phyloP scores from a whole-genome alignment of 257 asterid genomes.

The Ballota nigra region DNA sequence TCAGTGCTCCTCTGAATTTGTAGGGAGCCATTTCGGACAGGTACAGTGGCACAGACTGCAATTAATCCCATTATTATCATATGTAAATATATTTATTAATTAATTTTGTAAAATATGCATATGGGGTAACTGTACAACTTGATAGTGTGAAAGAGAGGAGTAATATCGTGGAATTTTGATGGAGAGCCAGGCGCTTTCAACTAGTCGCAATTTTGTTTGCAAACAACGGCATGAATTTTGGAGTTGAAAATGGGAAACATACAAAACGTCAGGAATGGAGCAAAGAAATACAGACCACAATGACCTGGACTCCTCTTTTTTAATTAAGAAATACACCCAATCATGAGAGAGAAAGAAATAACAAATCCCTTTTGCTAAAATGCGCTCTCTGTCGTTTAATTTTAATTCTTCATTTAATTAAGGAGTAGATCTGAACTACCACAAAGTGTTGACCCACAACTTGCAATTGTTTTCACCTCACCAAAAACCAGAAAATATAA shows the following conservation, averaged over 20 bases:
- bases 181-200: slow-evolving; percentile 12
- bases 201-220: slow-evolving; percentile 25
- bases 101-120: no score
- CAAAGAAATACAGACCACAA: slow-evolving; percentile 21
- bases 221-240: slow-evolving; percentile 26
- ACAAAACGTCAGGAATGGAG: slow-evolving; percentile 18
- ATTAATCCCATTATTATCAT: background rate
- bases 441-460: slow-evolving; percentile 22
- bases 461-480: background rate
- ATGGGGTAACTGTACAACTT: no score
- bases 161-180: background rate
- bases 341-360: background rate
- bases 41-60: slow-evolving; percentile 63
- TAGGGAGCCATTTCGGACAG: slow-evolving; percentile 73
- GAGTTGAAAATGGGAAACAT: slow-evolving; percentile 15
- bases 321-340: background rate
- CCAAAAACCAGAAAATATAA: background rate
- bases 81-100: no score
- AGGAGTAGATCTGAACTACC: slow-evolving; percentile 40
- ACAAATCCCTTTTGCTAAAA: background rate
- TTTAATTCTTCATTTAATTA: slow-evolving; percentile 13
- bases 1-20: slow-evolving; percentile 65
- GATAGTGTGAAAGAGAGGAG: background rate
- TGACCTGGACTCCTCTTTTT: background rate
- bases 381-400: slow-evolving; percentile 14